These are phyloP conservation scores for Neofusicoccum umdonicola DNA, from an alignment of 2,329 filamentous ascomycete species.

Conservation along the genomic window DNA sequence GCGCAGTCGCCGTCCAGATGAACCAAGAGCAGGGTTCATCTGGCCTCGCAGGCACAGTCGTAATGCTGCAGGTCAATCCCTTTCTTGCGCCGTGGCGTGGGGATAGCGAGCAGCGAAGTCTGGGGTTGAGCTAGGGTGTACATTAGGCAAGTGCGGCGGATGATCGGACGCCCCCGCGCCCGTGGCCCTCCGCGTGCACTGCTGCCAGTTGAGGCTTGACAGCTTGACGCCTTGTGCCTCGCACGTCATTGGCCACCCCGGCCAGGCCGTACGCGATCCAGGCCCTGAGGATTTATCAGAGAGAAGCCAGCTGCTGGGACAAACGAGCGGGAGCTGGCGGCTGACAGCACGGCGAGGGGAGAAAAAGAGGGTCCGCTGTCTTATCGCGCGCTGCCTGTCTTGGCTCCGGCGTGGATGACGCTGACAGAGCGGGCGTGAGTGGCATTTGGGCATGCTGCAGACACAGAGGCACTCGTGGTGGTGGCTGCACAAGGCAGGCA, in stretches of 20 bases:
- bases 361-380: background rate
- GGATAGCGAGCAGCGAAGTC: background rate
- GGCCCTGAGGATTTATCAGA: conserved; percentile 4
- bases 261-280: background rate
- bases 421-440: background rate
- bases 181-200: background rate
- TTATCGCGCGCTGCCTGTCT: background rate
- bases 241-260: background rate
- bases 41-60: background rate
- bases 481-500: background rate
- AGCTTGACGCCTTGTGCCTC: background rate
- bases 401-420: background rate
- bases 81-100: background rate
- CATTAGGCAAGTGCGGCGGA: conserved; percentile 3
- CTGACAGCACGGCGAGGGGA: background rate
- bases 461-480: background rate
- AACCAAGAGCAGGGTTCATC: too few relatives aligned
- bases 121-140: conserved; percentile 1
- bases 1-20: background rate
- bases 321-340: background rate
- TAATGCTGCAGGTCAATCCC: background rate
- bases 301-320: background rate
- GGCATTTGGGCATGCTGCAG: background rate
- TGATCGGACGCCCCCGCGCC: conserved; percentile 1
- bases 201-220: background rate